Evolutionary conservation across 192 early-diverging fungal genomes (phyloP), one percentile per base, ranked within the genome.

Genomic region (Linnemannia hyalina): DNA sequence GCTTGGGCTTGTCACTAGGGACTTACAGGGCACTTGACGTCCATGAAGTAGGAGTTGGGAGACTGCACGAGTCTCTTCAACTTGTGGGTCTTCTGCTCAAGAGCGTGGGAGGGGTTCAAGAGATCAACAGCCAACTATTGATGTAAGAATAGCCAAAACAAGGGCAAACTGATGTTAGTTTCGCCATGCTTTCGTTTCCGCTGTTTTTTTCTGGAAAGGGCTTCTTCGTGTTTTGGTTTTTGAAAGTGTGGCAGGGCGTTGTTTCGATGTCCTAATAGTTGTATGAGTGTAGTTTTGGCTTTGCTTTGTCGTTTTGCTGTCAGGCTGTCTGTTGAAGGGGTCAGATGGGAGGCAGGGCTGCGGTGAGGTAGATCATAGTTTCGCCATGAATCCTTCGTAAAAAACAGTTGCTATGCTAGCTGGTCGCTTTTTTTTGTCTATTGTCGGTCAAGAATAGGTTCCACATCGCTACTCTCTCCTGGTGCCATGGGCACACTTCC

Each of bases 21-120:
- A 86, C 84, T 86, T 86, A 86, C 84, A 86, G 95, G 92, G 94
- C 97, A 97, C 92, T 97, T 97, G 77, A 98, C 97, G 88, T 98
- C 97, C 97, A 98, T 98, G 90, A 98, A 98, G 94, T 95, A 98
- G 44, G 97, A 97, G 95, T 98, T 96, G 82, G 97, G 97, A 90
- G 93, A 94, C 93, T 97, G 97, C 89, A 98, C 97, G 69, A 97
- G 92, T 90, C 97, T 94, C 95, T 98, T 98, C 81, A 98, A 95
- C 93, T 98, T 98, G 96, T 98, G 96, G 88, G 91, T 89, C 87
- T 94, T 93, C 90, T 93, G 92, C 93, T 98, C 95, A 89, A 89
- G 90, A 85, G 94, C 92, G 78, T 93, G 90, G 85, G 93, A 91
- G 68, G 97, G 97, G 94, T 97, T 97, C 75, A 98, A 94, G 89